phyloP scores from a whole-genome alignment of 768 basidiomycete genomes.

The Coprinopsis strossmayeri region DNA sequence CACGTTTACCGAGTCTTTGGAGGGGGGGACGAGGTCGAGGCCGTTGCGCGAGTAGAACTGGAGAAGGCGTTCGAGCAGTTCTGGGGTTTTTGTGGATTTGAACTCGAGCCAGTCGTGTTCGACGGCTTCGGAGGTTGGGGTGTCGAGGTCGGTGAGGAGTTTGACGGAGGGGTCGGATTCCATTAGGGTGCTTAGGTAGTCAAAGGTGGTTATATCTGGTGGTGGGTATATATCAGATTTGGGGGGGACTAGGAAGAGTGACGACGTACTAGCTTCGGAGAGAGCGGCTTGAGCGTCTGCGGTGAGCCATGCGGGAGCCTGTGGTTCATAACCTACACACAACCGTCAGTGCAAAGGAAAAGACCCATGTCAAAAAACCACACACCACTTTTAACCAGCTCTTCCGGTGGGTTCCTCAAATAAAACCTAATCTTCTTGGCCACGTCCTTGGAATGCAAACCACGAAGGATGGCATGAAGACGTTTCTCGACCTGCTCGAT shows the following conservation, averaged over 20 bases:
- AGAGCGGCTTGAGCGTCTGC: not conserved
- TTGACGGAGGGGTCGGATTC: constrained; percentile 8
- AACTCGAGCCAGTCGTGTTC: constrained; percentile 3
- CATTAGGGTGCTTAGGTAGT: constrained; percentile 8
- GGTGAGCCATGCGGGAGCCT: constrained; percentile 4
- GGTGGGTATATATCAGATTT: not conserved
- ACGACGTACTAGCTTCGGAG: constrained; percentile 1
- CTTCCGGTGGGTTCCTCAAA: constrained; percentile 8
- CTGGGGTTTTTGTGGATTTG: not conserved
- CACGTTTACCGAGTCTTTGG: not conserved
- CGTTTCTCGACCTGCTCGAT: constrained; percentile 7
- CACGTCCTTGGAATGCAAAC: constrained; percentile 5
- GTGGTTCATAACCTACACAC: constrained; percentile 1
- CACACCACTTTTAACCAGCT: not conserved
- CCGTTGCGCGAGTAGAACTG: constrained; percentile 9
- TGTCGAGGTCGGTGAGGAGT: constrained; percentile 3
- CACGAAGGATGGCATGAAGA: constrained; percentile 6
- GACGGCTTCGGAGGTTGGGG: constrained; percentile 1
- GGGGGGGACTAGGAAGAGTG: no score
- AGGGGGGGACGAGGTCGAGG: constrained; percentile 7
- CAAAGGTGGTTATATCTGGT: constrained; percentile 1
- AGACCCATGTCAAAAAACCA: not conserved
- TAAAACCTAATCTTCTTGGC: constrained; percentile 6
- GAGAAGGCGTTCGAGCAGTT: constrained; percentile 3
- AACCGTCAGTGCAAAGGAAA: not conserved